Evolutionary conservation across 1,284 basidiomycete genomes (phyloP).

Genomic region (Chalciporus piperatoides): DNA sequence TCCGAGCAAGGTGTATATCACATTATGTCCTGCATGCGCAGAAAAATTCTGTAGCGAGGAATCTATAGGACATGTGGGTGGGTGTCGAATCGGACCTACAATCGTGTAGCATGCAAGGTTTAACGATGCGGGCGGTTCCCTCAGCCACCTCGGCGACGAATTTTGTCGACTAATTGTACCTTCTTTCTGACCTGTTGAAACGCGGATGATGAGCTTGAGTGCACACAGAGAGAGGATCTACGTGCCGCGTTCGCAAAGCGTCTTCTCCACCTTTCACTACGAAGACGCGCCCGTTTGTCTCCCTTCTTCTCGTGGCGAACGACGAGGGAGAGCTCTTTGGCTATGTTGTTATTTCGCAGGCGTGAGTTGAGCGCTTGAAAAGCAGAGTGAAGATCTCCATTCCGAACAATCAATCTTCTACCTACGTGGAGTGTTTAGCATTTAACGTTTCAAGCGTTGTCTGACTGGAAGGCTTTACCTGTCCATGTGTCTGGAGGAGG

Average conservation of each 20-base stretch:
- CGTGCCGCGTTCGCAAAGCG: slow-evolving; percentile 36
- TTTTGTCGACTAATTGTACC: slow-evolving; percentile 47
- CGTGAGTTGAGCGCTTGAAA: slow-evolving; percentile 50
- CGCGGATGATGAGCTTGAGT: slow-evolving; percentile 12
- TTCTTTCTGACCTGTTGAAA: slow-evolving; percentile 48
- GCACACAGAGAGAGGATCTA: slow-evolving; percentile 3
- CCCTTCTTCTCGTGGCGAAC: slow-evolving; percentile 58
- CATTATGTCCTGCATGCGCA: slow-evolving; percentile 4
- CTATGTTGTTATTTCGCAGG: slow-evolving; percentile 55
- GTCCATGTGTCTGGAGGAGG: slow-evolving; percentile 30
- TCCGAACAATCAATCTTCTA: slow-evolving; percentile 37
- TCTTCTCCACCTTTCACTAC: slow-evolving; percentile 37
- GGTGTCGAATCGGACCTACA: slow-evolving; percentile 7
- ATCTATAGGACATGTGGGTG: slow-evolving; percentile 4
- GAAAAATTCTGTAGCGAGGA: slow-evolving; percentile 2
- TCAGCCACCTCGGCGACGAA: slow-evolving; percentile 46
- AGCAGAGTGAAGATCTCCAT: slow-evolving; percentile 38
- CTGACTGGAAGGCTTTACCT: slow-evolving; percentile 16
- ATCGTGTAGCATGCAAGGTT: slow-evolving; percentile 10
- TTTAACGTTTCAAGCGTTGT: background rate
- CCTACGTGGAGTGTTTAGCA: slow-evolving; percentile 32
- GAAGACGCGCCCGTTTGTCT: slow-evolving; percentile 34
- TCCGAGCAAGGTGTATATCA: slow-evolving; percentile 8
- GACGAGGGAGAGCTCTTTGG: slow-evolving; percentile 44
- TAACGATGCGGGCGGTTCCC: background rate